Evolutionary conservation across 495 filamentous ascomycete genomes (phyloP), one percentile per base, ranked within the genome.

Genomic region (Platismatia glauca): DNA sequence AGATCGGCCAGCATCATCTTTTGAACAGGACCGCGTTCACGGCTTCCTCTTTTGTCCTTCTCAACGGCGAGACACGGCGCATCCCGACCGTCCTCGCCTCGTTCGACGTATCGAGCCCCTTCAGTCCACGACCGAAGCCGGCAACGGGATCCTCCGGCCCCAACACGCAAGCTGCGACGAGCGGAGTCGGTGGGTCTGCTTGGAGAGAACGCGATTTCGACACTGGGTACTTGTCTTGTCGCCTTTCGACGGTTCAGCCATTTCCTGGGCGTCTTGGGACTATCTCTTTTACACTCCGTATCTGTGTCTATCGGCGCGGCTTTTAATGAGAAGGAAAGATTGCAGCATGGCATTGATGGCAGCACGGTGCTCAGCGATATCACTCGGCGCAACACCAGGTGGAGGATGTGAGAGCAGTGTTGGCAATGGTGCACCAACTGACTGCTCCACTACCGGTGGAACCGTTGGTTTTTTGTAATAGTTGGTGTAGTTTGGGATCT

Each of bases 121-220:
- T 29, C 18, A 67, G 37, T 18, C 60, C 62, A 8, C 62, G 65
- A 16, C 65, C 65, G 37, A 67, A 67, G 31, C 61, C 64, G 1
- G 41, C 61, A n/a, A 67, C 60, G 15, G 64, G 44, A 33, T 67
- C 62, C 33, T 64, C 62, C 7, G 64, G 44, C 15, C 65, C 65
- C 37, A 67, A 67, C 4, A 67, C 65, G 46, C 62, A 59, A 22
- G 65, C 65, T 24, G 65, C 65, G 41, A 67, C 64, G 13, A 67
- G 65, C 18, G 65, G 65, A 18, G 44, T 67, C 15, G 55, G 37
- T 15, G 65, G 57, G 3, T 46, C 29, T 31, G 65, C 55, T 22
- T 46, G 55, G 6, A 67, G 27, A 27, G 46, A 44, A 15, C 59
- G 41, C 11, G 60, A 43, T 37, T 64, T 67, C 1, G 50, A 4